Evolutionary conservation across 345 rosid genomes (phyloP), one percentile per base, ranked within the genome.

Genomic region (Bruguiera sexangula): DNA sequence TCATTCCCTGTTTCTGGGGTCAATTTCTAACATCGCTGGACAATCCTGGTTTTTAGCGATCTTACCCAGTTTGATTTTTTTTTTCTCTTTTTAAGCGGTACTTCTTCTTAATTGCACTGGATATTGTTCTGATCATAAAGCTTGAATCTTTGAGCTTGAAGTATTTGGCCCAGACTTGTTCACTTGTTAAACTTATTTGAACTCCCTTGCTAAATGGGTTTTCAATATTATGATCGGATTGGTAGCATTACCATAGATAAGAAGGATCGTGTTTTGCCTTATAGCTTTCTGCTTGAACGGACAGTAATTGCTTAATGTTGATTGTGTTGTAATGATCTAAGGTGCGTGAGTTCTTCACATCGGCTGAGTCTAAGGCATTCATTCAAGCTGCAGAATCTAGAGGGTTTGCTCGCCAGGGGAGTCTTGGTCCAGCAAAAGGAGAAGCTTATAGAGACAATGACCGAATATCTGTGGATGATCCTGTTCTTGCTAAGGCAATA

Each of bases 401-500:
- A 1, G 99, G 96, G 60, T 92, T 92, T 78, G 82, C 68, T 54
- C 98, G 87, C 75, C 99, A 88, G 78, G 96, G 97, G 71, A 92
- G 96, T 78, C 97, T 83, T 71, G 97, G 99, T 7, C 99, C 99
- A 30, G 71, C 88, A 4, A 84, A 81, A 72, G 97, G 99, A 7
- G 97, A 92, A 86, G 97, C 97, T 71, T 95, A 80, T 60, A 79
- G 97, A 54, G 99, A 95, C 75, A 90, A 92, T 65, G 96, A 89
- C 65, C 81, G 99, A 63, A 80, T 92, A 54, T 81, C 90, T 24
- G 90, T 82, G 43, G 76, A 83, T 27, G 96, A 95, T 82, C 81
- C 96, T 54, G 67, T 67, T 63, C 96, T 92, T 57, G 96, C 91
- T 0, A 83, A 77, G 68, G 53, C 80, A 5, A 9, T 90, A 57